These are phyloP conservation scores for Polyrhizophydium stewartii DNA, from an alignment of 371 early-diverging fungal genomes.

Conservation along the genomic window DNA sequence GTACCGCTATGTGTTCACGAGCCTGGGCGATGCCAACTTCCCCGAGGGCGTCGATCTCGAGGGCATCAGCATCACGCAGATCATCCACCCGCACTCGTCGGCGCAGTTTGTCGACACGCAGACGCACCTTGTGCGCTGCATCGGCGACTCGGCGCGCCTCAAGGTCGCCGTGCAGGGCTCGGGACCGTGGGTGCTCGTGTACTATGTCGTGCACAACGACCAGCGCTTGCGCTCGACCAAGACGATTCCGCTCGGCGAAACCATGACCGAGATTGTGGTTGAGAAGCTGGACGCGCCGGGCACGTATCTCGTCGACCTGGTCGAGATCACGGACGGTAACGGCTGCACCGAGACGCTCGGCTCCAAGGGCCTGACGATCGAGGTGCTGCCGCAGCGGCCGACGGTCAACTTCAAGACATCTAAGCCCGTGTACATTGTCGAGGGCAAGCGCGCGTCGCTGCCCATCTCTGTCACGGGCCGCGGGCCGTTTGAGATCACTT, in stretches of 20 bases:
- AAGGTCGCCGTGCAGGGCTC: slow-evolving; percentile 23
- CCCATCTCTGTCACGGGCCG: slow-evolving; percentile 30
- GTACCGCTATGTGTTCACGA: slow-evolving; percentile 34
- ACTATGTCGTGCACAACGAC: slow-evolving; percentile 33
- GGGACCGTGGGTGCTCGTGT: slow-evolving; percentile 37
- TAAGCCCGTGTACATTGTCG: slow-evolving; percentile 24
- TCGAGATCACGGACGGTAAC: slow-evolving; percentile 40
- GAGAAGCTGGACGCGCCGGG: slow-evolving; percentile 24
- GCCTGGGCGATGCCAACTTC: slow-evolving; percentile 34
- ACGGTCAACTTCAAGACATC: slow-evolving; percentile 27
- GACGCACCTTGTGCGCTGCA: slow-evolving; percentile 17
- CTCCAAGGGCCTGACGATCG: slow-evolving; percentile 26
- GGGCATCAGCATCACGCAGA: slow-evolving; percentile 28
- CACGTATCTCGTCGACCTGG: slow-evolving; percentile 32
- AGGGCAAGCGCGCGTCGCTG: slow-evolving; percentile 15
- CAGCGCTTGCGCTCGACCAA: slow-evolving; percentile 13
- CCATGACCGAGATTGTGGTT: slow-evolving; percentile 11
- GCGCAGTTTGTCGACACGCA: slow-evolving; percentile 18
- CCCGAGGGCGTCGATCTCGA: slow-evolving; percentile 24
- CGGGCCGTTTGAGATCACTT: slow-evolving; percentile 24
- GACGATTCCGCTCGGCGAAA: slow-evolving; percentile 1
- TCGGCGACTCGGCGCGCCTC: slow-evolving; percentile 24
- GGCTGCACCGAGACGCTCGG: slow-evolving; percentile 33
- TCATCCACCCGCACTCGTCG: slow-evolving; percentile 38
- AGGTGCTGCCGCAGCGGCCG: slow-evolving; percentile 34